phyloP scores from a whole-genome alignment of 495 filamentous ascomycete genomes.

The Daldinia concentrica region DNA sequence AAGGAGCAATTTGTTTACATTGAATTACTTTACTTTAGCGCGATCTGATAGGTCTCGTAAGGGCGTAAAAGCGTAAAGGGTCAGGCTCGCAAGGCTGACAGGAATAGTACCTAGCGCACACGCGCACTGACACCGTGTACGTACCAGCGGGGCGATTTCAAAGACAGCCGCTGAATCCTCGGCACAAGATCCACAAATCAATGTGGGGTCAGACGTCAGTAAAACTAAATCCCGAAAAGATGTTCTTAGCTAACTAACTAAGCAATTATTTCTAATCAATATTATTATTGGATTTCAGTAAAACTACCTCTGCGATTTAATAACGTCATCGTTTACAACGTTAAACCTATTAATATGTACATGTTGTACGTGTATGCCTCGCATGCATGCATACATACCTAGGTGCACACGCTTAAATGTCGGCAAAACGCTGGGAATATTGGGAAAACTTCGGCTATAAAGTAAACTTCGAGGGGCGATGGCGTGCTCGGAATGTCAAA shows the following conservation, averaged over 20 bases:
- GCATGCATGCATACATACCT: neutral
- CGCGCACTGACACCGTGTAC: slow-evolving; percentile 10
- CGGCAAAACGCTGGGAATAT: neutral
- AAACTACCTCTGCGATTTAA: neutral
- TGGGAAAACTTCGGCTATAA: neutral
- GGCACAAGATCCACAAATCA: neutral
- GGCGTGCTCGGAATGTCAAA: neutral
- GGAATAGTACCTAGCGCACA: no score
- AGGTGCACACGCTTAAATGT: neutral
- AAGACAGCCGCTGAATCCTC: neutral
- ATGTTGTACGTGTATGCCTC: neutral
- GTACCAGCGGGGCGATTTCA: slow-evolving; percentile 18
- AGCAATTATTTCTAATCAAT: slow-evolving; percentile 1
- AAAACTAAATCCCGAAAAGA: slow-evolving; percentile 2
- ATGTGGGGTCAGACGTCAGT: neutral
- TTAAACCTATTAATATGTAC: neutral
- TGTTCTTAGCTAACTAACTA: neutral
- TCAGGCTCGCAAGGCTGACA: slow-evolving; percentile 20
- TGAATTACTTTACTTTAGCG: slow-evolving; percentile 30
- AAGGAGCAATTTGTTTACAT: slow-evolving; percentile 51
- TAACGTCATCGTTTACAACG: neutral
- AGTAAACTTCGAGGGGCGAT: neutral
- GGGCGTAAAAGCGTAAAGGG: neutral
- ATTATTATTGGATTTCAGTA: neutral
- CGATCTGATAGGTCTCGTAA: slow-evolving; percentile 17